Evolutionary conservation across 1,139 yeast genomes (phyloP).

Genomic region (Sugiyamaella xylanicola): DNA sequence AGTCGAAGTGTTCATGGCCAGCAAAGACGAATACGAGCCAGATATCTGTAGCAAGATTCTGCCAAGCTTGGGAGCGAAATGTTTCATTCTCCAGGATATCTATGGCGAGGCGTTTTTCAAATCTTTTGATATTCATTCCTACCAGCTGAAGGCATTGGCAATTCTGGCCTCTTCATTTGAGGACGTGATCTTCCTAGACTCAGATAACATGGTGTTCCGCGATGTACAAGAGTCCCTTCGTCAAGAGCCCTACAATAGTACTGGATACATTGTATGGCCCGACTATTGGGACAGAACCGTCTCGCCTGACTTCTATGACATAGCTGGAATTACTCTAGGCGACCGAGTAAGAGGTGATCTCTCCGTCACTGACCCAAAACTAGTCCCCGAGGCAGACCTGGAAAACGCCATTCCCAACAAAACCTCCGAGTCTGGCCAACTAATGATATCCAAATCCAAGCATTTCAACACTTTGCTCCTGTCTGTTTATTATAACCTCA

Average conservation of each 20-base stretch:
- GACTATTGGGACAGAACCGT: conserved; percentile 78
- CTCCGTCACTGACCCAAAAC: conserved; percentile 30
- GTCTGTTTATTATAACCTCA: conserved; percentile 73
- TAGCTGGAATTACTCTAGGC: conserved; percentile 55
- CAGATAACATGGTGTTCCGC: conserved; percentile 69
- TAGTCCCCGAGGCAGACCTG: conserved; percentile 64
- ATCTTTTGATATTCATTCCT: conserved; percentile 47
- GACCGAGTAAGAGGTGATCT: conserved; percentile 46
- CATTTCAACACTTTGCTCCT: conserved; percentile 66
- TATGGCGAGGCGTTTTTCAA: conserved; percentile 18
- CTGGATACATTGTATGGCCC: conserved; percentile 75
- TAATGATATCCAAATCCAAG: conserved; percentile 63
- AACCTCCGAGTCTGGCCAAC: conserved; percentile 78
- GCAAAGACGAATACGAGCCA: conserved; percentile 66
- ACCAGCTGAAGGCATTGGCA: conserved; percentile 76
- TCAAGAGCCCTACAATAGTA: conserved; percentile 53
- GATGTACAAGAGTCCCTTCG: conserved; percentile 57
- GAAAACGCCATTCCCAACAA: conserved; percentile 76
- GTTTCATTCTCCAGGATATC: conserved; percentile 20
- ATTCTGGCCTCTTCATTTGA: conserved; percentile 73
- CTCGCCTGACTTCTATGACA: conserved; percentile 63
- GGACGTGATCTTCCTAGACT: conserved; percentile 70
- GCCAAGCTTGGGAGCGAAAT: conserved; percentile 65
- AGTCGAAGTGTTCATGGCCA: conserved; percentile 75
- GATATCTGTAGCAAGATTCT: conserved; percentile 65